phyloP scores from a whole-genome alignment of 2,329 filamentous ascomycete species.

The Aspergillus carbonarius region DNA sequence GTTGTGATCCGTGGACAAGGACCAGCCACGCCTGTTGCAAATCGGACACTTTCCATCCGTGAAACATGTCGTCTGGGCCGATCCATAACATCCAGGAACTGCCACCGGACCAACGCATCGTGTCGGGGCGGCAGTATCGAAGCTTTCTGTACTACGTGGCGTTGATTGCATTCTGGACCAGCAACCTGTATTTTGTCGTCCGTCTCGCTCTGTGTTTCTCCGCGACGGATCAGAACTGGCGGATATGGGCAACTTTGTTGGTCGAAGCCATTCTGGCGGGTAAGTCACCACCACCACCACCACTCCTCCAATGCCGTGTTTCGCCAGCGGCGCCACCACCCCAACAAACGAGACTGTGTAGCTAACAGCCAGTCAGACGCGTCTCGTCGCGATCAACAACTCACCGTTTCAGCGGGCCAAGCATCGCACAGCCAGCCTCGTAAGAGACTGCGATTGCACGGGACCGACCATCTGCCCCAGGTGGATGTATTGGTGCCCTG shows the following conservation, averaged over 20 bases:
- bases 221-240: slow-evolving; percentile 19
- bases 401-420: slow-evolving; percentile 21
- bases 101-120: slow-evolving; percentile 16
- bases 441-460: slow-evolving; percentile 23
- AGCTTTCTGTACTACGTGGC: slow-evolving; percentile 17
- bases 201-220: slow-evolving; percentile 18
- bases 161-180: slow-evolving; percentile 18
- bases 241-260: slow-evolving; percentile 27
- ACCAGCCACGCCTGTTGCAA: too few species aligned
- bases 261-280: slow-evolving; percentile 27
- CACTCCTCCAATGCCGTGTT: too few species aligned
- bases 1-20: too few species aligned
- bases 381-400: slow-evolving; percentile 24
- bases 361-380: slow-evolving; percentile 16
- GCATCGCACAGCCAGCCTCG: slow-evolving; percentile 11
- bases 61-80: slow-evolving; percentile 10
- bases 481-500: slow-evolving; percentile 60
- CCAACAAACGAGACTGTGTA: neutral
- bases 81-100: slow-evolving; percentile 23
- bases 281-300: slow-evolving; percentile 16
- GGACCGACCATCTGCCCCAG: slow-evolving; percentile 48
- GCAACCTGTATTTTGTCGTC: slow-evolving; percentile 21
- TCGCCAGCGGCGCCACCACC: too few species aligned
- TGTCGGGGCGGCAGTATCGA: slow-evolving; percentile 18
- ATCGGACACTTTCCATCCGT: too few species aligned